Percentiles rank a stretch among this genome's conserved stretches.
phyloP scores from a whole-genome alignment of 2,329 filamentous ascomycete genomes.

The Fusarium secorum region DNA sequence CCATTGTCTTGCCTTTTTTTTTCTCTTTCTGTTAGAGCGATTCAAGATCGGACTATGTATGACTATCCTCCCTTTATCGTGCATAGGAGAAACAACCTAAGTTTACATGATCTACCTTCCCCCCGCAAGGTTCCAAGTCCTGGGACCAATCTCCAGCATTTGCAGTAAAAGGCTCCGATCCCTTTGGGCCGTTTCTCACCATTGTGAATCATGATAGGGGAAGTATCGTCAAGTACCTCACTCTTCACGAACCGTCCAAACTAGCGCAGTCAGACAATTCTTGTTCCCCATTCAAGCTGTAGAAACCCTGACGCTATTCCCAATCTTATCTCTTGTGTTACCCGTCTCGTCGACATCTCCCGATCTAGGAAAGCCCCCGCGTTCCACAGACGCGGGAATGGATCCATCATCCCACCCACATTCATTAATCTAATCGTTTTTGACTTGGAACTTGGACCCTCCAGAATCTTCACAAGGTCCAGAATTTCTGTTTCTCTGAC shows the following conservation, averaged over 20 bases:
- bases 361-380: slow-evolving; percentile 24
- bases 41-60: slow-evolving; percentile 7
- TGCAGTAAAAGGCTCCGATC: not conserved
- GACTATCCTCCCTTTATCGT: slow-evolving; percentile 7
- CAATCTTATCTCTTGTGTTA: slow-evolving; percentile 10
- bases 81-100: not conserved
- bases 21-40: not conserved
- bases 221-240: slow-evolving; percentile 11
- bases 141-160: not conserved
- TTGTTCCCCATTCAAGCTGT: slow-evolving; percentile 2
- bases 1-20: slow-evolving; percentile 14
- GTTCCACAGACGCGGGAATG: slow-evolving; percentile 26
- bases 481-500: not conserved
- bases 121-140: not conserved
- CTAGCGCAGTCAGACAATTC: not conserved
- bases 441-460: not conserved
- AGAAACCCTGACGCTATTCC: slow-evolving; percentile 13
- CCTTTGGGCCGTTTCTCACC: not conserved
- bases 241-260: not conserved
- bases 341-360: slow-evolving; percentile 21
- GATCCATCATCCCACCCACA: slow-evolving; percentile 29
- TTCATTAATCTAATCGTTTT: not conserved
- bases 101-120: not conserved
- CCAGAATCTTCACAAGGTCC: not conserved
- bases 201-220: slow-evolving; percentile 10